A percentile compares a stretch with the other conserved stretches of the same genome.
Conservation (phyloP, 352 stramenopile species). For the Peronospora farinosa region DNA sequence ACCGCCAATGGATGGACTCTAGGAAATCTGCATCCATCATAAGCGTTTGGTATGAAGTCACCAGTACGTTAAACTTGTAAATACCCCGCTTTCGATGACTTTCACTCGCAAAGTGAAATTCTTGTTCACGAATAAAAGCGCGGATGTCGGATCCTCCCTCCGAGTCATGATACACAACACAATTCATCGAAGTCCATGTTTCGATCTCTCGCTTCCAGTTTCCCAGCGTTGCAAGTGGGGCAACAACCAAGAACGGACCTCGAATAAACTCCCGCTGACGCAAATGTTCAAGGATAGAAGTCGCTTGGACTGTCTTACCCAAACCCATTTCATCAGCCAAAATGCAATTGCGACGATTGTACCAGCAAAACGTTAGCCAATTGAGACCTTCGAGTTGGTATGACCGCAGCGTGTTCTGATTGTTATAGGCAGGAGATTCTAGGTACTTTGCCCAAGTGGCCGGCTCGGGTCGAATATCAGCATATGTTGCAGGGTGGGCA, state of each 20-base stretch:
- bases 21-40: constrained; percentile 91
- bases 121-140: constrained; percentile 91
- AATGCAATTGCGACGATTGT: constrained; percentile 93
- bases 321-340: constrained; percentile 87
- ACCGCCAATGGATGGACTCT: constrained; percentile 92
- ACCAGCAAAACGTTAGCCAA: constrained; percentile 98
- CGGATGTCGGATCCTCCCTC: constrained; percentile 88
- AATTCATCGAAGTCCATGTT: constrained; percentile 98
- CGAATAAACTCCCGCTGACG: constrained; percentile 87
- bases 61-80: constrained; percentile 94
- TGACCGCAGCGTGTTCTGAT: constrained; percentile 91
- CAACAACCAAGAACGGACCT: constrained; percentile 97
- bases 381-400: constrained; percentile 99
- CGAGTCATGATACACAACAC: constrained; percentile 97
- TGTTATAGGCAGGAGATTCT: constrained; percentile 87
- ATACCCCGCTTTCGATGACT: constrained; percentile 62
- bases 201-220: constrained; percentile 99
- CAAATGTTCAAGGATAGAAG: constrained; percentile 93
- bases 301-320: constrained; percentile 89
- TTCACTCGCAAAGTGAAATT: constrained; percentile 94
- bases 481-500: constrained; percentile 73
- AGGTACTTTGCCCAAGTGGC: constrained; percentile 84
- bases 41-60: constrained; percentile 96
- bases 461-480: constrained; percentile 74
- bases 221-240: constrained; percentile 94